phyloP scores from a whole-genome alignment of 306 rosid species.

The Betula pendula region DNA sequence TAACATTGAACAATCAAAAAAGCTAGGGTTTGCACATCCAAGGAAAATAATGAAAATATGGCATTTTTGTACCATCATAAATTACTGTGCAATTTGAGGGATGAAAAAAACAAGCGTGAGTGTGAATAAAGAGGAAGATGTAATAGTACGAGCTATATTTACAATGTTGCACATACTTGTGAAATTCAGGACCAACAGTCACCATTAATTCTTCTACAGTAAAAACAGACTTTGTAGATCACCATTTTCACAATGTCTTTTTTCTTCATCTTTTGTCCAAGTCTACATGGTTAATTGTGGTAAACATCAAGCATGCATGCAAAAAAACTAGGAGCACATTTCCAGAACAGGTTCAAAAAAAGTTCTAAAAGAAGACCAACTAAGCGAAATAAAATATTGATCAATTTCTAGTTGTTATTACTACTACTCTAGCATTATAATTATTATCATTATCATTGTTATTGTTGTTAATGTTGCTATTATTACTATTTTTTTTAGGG shows the following conservation, averaged over 20 bases:
- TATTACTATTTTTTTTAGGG: too few species aligned
- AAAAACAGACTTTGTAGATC: background rate
- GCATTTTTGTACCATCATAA: background rate
- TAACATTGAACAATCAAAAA: background rate
- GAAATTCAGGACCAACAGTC: background rate
- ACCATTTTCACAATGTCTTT: background rate
- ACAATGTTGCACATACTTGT: background rate
- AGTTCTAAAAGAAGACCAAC: background rate
- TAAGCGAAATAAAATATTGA: background rate
- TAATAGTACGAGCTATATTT: background rate
- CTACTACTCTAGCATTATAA: too few species aligned
- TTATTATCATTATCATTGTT: too few species aligned
- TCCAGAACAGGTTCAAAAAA: background rate
- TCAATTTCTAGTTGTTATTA: background rate
- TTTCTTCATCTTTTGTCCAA: background rate
- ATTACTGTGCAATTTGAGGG: background rate
- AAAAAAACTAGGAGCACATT: background rate
- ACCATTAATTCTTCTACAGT: background rate
- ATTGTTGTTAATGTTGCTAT: too few species aligned
- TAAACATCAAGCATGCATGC: background rate
- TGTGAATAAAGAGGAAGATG: background rate
- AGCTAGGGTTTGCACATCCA: background rate
- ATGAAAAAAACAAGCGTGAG: background rate
- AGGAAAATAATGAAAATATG: conserved; percentile 1
- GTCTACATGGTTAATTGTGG: background rate